A percentile compares a stretch with the other conserved stretches of the same genome.
Evolutionary conservation across 2,329 filamentous ascomycete genomes (phyloP).

Genomic region (Macroventuria anomochaeta): DNA sequence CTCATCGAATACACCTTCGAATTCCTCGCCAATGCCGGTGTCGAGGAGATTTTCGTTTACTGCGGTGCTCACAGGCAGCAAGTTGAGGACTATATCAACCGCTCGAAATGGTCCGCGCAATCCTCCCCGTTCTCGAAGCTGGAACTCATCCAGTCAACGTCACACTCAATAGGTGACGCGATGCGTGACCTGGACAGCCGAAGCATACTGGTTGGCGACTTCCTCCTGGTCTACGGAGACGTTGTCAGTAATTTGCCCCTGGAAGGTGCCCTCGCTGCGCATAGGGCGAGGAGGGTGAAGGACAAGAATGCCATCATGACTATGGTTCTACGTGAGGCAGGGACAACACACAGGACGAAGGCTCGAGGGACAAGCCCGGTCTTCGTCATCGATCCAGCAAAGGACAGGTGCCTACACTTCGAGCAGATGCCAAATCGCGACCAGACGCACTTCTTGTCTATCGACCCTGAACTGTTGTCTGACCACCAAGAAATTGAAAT

Average conservation of each 20-base stretch:
- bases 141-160: slow-evolving; percentile 85
- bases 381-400: slow-evolving; percentile 83
- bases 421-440: slow-evolving; percentile 82
- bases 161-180: slow-evolving; percentile 88
- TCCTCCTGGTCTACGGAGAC: slow-evolving; percentile 90
- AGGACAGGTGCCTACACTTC: slow-evolving; percentile 87
- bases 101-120: slow-evolving; percentile 74
- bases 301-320: slow-evolving; percentile 99
- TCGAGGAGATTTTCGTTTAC: slow-evolving; percentile 94
- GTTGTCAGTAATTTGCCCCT: slow-evolving; percentile 88
- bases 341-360: slow-evolving; percentile 77
- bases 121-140: slow-evolving; percentile 83
- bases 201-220: slow-evolving; percentile 85
- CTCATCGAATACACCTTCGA: slow-evolving; percentile 98
- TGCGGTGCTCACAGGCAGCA: slow-evolving; percentile 85
- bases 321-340: slow-evolving; percentile 82
- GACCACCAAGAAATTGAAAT: slow-evolving; percentile 79
- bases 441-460: slow-evolving; percentile 68
- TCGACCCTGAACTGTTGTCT: slow-evolving; percentile 81
- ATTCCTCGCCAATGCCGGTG: slow-evolving; percentile 91
- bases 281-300: slow-evolving; percentile 78
- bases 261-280: slow-evolving; percentile 77
- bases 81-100: slow-evolving; percentile 82
- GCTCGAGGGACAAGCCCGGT: slow-evolving; percentile 76
- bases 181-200: slow-evolving; percentile 92